These are phyloP conservation scores for Solanum sejunctum DNA, from an alignment of 257 asterid species.

Conservation along the genomic window DNA sequence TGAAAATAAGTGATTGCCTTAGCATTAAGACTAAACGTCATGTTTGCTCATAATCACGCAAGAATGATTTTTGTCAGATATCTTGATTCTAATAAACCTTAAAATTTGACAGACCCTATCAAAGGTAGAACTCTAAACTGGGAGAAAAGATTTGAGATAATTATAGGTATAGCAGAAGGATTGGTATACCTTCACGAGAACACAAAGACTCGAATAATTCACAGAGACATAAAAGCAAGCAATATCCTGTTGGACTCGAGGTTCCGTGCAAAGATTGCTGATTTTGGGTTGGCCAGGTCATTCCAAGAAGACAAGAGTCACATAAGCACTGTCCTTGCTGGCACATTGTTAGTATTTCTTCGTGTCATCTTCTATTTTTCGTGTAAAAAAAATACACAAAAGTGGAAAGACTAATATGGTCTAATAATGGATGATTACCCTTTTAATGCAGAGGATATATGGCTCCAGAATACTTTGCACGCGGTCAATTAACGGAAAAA, in stretches of 20 bases:
- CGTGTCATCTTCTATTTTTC: neutral
- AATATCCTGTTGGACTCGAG: conserved; percentile 27
- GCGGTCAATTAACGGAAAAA: conserved; percentile 24
- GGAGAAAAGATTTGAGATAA: conserved; percentile 34
- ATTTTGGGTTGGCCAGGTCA: conserved; percentile 36
- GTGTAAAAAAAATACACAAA: neutral
- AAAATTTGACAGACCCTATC: conserved; percentile 8
- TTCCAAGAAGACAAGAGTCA: conserved; percentile 41
- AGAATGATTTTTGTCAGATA: neutral
- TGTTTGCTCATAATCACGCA: neutral
- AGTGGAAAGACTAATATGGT: neutral
- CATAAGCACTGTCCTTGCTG: conserved; percentile 31
- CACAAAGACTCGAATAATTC: conserved; percentile 17
- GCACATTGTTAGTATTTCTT: conserved; percentile 19
- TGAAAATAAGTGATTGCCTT: neutral
- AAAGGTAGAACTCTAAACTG: conserved; percentile 26
- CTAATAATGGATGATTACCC: neutral
- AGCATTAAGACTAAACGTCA: neutral
- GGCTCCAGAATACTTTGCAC: conserved; percentile 39
- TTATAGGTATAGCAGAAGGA: conserved; percentile 31
- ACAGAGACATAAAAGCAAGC: conserved; percentile 33
- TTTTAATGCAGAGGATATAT: conserved; percentile 22
- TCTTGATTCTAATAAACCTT: neutral
- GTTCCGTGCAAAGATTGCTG: conserved; percentile 25
- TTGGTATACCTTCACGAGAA: conserved; percentile 36